These are phyloP conservation scores for Starmerella bacillaris DNA, from an alignment of 805 yeast species.

Conservation along the genomic window DNA sequence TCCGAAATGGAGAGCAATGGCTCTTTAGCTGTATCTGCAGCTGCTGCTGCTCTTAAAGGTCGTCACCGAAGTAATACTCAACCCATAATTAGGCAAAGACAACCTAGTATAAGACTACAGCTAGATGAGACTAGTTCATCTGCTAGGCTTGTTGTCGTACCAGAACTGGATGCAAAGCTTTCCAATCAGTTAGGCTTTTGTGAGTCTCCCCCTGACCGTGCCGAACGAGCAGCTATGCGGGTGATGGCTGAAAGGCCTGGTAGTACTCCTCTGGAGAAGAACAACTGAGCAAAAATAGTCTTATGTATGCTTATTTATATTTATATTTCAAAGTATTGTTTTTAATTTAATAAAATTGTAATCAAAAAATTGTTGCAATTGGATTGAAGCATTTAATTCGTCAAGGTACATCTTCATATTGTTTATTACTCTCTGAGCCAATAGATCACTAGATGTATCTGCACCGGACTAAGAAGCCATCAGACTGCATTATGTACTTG, in stretches of 20 bases:
- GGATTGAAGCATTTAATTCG: too few relatives aligned
- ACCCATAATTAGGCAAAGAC: conserved; percentile 10
- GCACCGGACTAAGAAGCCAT: too few relatives aligned
- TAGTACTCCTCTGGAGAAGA: background rate
- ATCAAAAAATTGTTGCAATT: background rate
- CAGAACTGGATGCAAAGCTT: conserved; percentile 2
- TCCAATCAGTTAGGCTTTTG: background rate
- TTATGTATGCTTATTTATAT: background rate
- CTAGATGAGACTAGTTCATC: conserved; percentile 13
- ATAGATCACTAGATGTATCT: too few relatives aligned
- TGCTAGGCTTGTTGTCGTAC: conserved; percentile 14
- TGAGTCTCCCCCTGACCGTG: background rate
- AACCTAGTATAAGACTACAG: conserved; percentile 14
- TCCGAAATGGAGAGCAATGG: background rate
- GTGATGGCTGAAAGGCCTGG: background rate
- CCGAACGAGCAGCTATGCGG: background rate
- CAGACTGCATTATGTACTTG: too few relatives aligned
- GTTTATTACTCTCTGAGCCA: too few relatives aligned
- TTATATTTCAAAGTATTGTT: background rate
- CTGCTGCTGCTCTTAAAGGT: conserved; percentile 11
- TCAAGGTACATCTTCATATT: too few relatives aligned
- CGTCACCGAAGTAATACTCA: conserved; percentile 13
- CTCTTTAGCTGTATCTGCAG: conserved; percentile 13
- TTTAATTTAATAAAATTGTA: background rate
- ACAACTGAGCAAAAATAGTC: background rate